These are phyloP conservation scores for Batkoa obscura DNA, from an alignment of 371 early-diverging fungal genomes.

Conservation along the genomic window DNA sequence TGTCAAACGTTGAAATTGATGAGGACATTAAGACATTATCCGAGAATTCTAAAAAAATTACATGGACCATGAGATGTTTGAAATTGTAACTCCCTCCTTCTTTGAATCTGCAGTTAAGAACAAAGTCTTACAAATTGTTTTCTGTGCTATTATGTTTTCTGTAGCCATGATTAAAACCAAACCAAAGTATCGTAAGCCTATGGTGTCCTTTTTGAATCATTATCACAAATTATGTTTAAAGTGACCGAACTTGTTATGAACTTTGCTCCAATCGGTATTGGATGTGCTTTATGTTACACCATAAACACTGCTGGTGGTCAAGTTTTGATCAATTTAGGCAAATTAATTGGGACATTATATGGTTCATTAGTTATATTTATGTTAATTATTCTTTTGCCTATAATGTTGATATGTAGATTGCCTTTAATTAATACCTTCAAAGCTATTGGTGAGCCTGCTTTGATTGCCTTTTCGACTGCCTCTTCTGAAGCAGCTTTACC, in stretches of 20 bases:
- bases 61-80: conserved; percentile 29
- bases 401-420: conserved; percentile 32
- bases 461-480: conserved; percentile 64
- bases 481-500: conserved; percentile 68
- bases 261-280: conserved; percentile 57
- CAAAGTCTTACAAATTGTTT: conserved; percentile 41
- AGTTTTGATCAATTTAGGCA: conserved; percentile 37
- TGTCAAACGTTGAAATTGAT: conserved; percentile 11
- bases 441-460: conserved; percentile 35
- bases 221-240: conserved; percentile 47
- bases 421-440: conserved; percentile 30
- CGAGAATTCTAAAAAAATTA: conserved; percentile 17
- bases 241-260: conserved; percentile 43
- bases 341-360: conserved; percentile 46
- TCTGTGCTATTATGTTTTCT: conserved; percentile 47
- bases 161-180: conserved; percentile 34
- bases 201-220: conserved; percentile 34
- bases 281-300: conserved; percentile 39
- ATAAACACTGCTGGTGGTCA: conserved; percentile 40
- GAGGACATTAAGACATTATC: conserved; percentile 11
- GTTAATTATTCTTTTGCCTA: conserved; percentile 33
- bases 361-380: conserved; percentile 32
- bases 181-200: conserved; percentile 22
- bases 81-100: conserved; percentile 35
- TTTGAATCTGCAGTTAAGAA: conserved; percentile 25